Evolutionary conservation across 1,284 basidiomycete species (phyloP).

Genomic region (Ceratobasidium sp.): DNA sequence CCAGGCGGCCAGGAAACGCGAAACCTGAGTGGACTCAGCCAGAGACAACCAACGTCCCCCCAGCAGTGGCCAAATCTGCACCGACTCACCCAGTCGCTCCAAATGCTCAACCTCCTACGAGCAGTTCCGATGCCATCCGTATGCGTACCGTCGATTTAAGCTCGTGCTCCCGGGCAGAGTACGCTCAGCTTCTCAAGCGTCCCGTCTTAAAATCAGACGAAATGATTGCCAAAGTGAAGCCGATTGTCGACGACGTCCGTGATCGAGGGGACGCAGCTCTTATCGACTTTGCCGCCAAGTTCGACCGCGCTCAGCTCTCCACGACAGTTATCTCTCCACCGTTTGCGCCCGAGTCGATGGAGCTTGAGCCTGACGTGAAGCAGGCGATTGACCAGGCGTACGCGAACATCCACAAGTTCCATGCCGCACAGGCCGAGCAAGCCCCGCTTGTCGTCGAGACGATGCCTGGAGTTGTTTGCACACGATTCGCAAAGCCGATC

Average conservation of each 20-base stretch:
- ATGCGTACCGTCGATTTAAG: slow-evolving; percentile 80
- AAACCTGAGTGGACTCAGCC: slow-evolving; percentile 81
- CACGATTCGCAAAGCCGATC: slow-evolving; percentile 93
- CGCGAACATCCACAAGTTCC: slow-evolving; percentile 90
- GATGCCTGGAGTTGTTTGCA: slow-evolving; percentile 96
- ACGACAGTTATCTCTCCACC: slow-evolving; percentile 75
- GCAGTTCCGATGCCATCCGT: slow-evolving; percentile 61
- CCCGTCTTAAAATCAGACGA: slow-evolving; percentile 93
- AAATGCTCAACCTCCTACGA: slow-evolving; percentile 46
- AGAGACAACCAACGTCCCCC: slow-evolving; percentile 53
- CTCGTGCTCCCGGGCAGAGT: slow-evolving; percentile 65
- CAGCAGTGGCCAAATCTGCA: slow-evolving; percentile 47
- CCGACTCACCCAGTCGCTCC: slow-evolving; percentile 52
- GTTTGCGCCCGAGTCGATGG: slow-evolving; percentile 68
- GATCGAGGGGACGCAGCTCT: slow-evolving; percentile 87
- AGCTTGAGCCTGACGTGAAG: slow-evolving; percentile 71
- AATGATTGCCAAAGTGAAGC: slow-evolving; percentile 95
- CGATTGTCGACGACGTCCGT: slow-evolving; percentile 92
- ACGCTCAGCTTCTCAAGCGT: slow-evolving; percentile 79
- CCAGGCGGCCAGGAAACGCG: slow-evolving; percentile 89
- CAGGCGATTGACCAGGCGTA: slow-evolving; percentile 93
- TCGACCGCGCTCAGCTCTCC: slow-evolving; percentile 80
- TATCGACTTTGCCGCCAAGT: slow-evolving; percentile 90
- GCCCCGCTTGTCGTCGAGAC: slow-evolving; percentile 88
- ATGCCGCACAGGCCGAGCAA: slow-evolving; percentile 81